These are phyloP conservation scores for Ophiostoma quercus DNA, from an alignment of 2,329 filamentous ascomycete species.

Conservation along the genomic window DNA sequence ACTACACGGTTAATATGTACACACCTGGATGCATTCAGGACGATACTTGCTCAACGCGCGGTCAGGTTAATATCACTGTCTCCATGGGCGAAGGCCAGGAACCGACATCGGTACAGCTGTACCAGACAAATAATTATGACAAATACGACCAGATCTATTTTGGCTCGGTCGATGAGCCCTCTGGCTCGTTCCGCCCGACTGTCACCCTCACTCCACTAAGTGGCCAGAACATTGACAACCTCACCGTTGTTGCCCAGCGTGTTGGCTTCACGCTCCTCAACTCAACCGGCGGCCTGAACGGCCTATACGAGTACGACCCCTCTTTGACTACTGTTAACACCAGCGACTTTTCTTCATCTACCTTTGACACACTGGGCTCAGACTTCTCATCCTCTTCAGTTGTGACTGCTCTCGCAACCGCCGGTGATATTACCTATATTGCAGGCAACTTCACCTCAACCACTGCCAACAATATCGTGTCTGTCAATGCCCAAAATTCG, in stretches of 20 bases:
- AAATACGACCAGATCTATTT: slow-evolving; percentile 93
- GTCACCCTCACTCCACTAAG: slow-evolving; percentile 69
- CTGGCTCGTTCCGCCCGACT: slow-evolving; percentile 67
- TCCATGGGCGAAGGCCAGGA: slow-evolving; percentile 43
- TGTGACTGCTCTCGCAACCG: slow-evolving; percentile 62
- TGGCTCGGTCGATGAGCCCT: slow-evolving; percentile 73
- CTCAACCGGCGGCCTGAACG: slow-evolving; percentile 77
- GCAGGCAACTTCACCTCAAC: slow-evolving; percentile 77
- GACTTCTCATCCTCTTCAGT: slow-evolving; percentile 62
- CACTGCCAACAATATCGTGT: slow-evolving; percentile 69
- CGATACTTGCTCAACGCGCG: slow-evolving; percentile 67
- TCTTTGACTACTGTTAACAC: slow-evolving; percentile 52
- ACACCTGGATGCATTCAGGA: slow-evolving; percentile 87
- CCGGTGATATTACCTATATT: slow-evolving; percentile 63
- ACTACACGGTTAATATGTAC: slow-evolving; percentile 86
- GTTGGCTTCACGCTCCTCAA: slow-evolving; percentile 71
- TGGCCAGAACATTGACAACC: slow-evolving; percentile 54
- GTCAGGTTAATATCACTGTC: slow-evolving; percentile 68
- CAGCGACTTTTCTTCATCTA: slow-evolving; percentile 62
- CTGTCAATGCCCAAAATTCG: slow-evolving; percentile 59
- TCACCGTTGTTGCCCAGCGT: slow-evolving; percentile 84
- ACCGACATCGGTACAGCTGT: slow-evolving; percentile 54
- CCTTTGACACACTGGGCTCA: slow-evolving; percentile 70
- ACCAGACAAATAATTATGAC: slow-evolving; percentile 91
- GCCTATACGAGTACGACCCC: slow-evolving; percentile 83